These are phyloP conservation scores for Globisporangium spinosum DNA, from an alignment of 352 stramenopile genomes.

Conservation along the genomic window DNA sequence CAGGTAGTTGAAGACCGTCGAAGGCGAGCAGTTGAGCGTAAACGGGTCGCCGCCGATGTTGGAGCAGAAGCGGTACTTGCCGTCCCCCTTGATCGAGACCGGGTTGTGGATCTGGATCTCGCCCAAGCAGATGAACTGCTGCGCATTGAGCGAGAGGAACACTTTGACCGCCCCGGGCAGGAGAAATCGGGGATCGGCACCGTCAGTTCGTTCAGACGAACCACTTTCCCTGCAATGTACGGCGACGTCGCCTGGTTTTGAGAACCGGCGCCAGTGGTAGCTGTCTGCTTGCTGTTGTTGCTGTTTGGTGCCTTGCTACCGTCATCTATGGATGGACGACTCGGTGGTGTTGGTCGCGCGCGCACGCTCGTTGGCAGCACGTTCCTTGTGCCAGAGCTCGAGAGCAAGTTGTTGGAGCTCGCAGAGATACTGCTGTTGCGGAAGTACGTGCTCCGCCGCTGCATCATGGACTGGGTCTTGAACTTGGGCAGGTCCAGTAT, in stretches of 20 bases:
- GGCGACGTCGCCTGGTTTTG: constrained; percentile 8
- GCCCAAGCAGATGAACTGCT: constrained; percentile 68
- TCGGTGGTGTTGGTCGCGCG: constrained; percentile 12
- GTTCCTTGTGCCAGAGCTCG: constrained; percentile 7
- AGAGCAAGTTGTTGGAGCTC: constrained; percentile 33
- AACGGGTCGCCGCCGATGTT: constrained; percentile 61
- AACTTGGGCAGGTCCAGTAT: constrained; percentile 38
- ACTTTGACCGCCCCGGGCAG: constrained; percentile 32
- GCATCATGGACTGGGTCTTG: constrained; percentile 39
- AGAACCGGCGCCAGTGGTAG: background rate
- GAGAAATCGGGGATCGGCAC: constrained; percentile 58
- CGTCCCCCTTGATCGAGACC: constrained; percentile 48
- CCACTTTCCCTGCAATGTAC: constrained; percentile 50
- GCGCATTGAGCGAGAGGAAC: constrained; percentile 64
- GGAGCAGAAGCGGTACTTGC: constrained; percentile 52
- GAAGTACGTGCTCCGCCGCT: constrained; percentile 43
- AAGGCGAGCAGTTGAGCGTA: constrained; percentile 45
- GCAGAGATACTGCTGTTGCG: constrained; percentile 51
- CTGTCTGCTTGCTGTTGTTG: background rate
- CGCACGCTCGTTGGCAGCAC: too few species aligned
- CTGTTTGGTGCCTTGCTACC: background rate
- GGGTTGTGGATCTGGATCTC: constrained; percentile 52
- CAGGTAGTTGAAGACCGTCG: constrained; percentile 47
- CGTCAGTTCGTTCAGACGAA: constrained; percentile 43
- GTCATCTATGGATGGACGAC: constrained; percentile 1